Evolutionary conservation across 2,329 filamentous ascomycete species (phyloP), one percentile per base, ranked within the genome.

Genomic region (Bipolaris bicolor): DNA sequence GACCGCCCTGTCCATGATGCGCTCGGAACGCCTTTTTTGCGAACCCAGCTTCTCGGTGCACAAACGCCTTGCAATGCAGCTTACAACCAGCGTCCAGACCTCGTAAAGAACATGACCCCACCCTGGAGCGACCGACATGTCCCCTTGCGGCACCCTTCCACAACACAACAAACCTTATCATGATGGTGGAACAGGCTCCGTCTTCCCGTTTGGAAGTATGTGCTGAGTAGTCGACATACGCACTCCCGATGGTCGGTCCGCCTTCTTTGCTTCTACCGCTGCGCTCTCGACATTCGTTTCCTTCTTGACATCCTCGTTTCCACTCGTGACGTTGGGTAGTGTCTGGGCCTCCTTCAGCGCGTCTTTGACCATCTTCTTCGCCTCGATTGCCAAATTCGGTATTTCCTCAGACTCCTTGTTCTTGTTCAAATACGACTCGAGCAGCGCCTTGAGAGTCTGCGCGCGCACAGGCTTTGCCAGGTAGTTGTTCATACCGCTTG

Each of bases 401-500:
- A 71, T 68, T 13, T 66, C 61, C 20, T 70, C 58, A 5, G 29
- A 52, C 22, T 77, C 77, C 1, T 79, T 75, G 9, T 78, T 75
- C 46, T 86, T 84, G 13, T 78, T 78, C 7, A 90, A 81, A 67
- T 90, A 90, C 29, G 83, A 82, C 65, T 90, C 87, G 11, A 98
- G 80, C 79, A 97, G 94, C 70, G 88, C 88, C 77, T 91, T 95
- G 52, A 98, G 81, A 39, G 96, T 88, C 45, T 93, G 90, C 3
- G 90, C 91, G 18, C 92, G 86, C n/a, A 98, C 94, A 1, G 94
- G 94, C 74, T 98, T 98, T 15, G 94, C 92, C 1, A 97, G 85
- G 69, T 97, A 98, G 70, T 97, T 95, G 76, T 97, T 97, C 94
- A 98, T 98, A 0, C 94, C 94, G 1, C 92, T 91, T 48, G 92